phyloP scores from a whole-genome alignment of 2,329 filamentous ascomycete genomes.

The Trichoderma aggressivum region DNA sequence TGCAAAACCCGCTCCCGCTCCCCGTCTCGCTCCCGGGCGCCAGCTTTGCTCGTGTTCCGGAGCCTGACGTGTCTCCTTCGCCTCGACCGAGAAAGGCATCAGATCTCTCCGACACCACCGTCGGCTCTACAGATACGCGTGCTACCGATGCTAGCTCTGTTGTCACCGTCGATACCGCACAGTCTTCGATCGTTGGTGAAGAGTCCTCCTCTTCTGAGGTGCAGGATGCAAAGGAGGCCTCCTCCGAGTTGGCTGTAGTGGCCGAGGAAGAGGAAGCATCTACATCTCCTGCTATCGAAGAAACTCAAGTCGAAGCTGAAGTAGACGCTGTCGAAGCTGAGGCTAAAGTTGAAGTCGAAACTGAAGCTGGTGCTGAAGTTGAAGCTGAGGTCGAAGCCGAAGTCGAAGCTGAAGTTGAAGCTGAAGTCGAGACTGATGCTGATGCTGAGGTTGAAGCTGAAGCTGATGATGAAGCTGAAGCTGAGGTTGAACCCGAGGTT shows the following conservation, averaged over 20 bases:
- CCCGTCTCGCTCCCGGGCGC: not conserved
- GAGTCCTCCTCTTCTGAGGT: not conserved
- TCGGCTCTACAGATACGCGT: conserved; percentile 1
- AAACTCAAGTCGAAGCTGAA: not conserved
- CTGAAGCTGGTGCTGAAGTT: not conserved
- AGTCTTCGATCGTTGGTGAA: conserved; percentile 8
- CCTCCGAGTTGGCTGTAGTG: not conserved
- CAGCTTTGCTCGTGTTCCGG: not conserved
- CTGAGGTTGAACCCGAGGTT: not conserved
- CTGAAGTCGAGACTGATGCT: not conserved
- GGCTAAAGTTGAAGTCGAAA: too few relatives aligned
- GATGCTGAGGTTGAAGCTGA: not conserved
- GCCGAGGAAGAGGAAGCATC: not conserved
- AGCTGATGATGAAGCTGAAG: not conserved
- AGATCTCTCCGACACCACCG: not conserved
- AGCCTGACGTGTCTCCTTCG: not conserved
- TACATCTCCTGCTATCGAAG: not conserved
- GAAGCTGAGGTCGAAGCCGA: not conserved
- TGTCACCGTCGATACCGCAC: conserved; percentile 8
- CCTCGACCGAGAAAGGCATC: not conserved
- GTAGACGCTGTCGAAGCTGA: not conserved
- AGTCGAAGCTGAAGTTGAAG: not conserved
- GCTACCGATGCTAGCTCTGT: conserved; percentile 10
- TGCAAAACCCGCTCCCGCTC: not conserved
- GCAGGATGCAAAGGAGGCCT: not conserved